Conservation (phyloP, 2,329 filamentous ascomycete genomes). For the Westerdykella ornata region DNA sequence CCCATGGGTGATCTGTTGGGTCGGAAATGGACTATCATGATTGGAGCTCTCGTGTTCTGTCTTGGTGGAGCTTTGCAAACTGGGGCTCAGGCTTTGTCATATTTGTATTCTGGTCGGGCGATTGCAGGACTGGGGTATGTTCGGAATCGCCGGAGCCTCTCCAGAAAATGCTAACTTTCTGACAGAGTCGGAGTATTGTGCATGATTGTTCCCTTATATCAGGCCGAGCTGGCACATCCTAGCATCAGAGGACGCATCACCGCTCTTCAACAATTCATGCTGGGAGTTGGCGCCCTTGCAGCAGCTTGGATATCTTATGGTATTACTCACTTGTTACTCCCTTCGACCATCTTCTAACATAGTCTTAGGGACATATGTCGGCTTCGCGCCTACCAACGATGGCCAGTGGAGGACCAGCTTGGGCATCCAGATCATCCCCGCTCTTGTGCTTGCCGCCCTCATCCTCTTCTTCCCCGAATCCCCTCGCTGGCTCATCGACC, state of each 20-base stretch:
- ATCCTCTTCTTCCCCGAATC: conserved; percentile 68
- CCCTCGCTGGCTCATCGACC: conserved; percentile 65
- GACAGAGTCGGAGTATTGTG: conserved; percentile 53
- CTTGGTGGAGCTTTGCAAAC: conserved; percentile 69
- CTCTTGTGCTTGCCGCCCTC: conserved; percentile 55
- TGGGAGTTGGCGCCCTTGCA: conserved; percentile 66
- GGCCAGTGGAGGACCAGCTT: conserved; percentile 58
- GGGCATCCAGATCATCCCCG: conserved; percentile 66
- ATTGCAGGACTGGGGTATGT: conserved; percentile 60
- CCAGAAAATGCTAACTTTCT: conserved; percentile 1
- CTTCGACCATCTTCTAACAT: not conserved
- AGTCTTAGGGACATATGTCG: conserved; percentile 41
- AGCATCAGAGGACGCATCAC: conserved; percentile 70
- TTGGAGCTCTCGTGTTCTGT: conserved; percentile 64
- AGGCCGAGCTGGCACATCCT: conserved; percentile 73
- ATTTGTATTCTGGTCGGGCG: conserved; percentile 63
- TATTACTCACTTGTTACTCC: conserved; percentile 6
- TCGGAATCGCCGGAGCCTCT: conserved; percentile 21
- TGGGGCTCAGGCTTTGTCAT: conserved; percentile 53
- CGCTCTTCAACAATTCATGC: conserved; percentile 73
- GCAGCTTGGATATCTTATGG: conserved; percentile 71
- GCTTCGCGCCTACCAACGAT: conserved; percentile 42
- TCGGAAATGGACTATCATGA: conserved; percentile 62
- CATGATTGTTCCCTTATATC: conserved; percentile 66
- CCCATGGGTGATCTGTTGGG: conserved; percentile 58